phyloP scores from a whole-genome alignment of 2,329 filamentous ascomycete genomes.

The Trichophyton schoenleinii region DNA sequence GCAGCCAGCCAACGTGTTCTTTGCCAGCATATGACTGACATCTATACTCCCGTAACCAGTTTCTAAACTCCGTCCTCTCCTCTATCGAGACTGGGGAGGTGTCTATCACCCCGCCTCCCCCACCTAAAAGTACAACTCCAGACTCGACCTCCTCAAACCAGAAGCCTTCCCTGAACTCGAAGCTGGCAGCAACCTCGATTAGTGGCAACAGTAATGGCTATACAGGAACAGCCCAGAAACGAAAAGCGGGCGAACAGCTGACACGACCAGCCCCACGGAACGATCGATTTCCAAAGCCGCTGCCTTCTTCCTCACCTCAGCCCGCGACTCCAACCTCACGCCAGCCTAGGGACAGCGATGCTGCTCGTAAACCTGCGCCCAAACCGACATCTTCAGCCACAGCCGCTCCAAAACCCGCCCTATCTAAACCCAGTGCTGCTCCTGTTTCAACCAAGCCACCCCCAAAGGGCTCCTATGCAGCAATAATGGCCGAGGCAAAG shows the following conservation, averaged over 20 bases:
- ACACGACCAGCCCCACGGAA: conserved; percentile 17
- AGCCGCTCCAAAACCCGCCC: conserved; percentile 13
- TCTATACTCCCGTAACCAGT: conserved; percentile 20
- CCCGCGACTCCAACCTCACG: conserved; percentile 16
- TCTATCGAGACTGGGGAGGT: conserved; percentile 35
- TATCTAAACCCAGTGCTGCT: conserved; percentile 14
- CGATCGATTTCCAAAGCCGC: conserved; percentile 14
- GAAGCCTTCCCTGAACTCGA: conserved; percentile 4
- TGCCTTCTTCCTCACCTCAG: conserved; percentile 11
- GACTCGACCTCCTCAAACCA: conserved; percentile 4
- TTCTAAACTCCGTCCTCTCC: conserved; percentile 40
- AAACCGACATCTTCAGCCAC: conserved; percentile 13
- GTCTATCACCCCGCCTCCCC: conserved; percentile 14
- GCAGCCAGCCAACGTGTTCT: not conserved
- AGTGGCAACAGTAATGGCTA: conserved; percentile 11
- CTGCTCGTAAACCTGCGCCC: conserved; percentile 6
- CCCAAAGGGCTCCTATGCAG: conserved; percentile 47
- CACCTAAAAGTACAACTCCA: conserved; percentile 7
- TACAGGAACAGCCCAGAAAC: conserved; percentile 19
- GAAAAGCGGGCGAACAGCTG: conserved; percentile 33
- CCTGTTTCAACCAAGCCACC: conserved; percentile 30
- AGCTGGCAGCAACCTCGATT: conserved; percentile 16
- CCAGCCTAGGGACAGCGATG: conserved; percentile 8
- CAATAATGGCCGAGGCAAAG: conserved; percentile 47
- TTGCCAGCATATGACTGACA: not conserved